Evolutionary conservation across 495 filamentous ascomycete species (phyloP).

Genomic region (Penicillium antarcticum): DNA sequence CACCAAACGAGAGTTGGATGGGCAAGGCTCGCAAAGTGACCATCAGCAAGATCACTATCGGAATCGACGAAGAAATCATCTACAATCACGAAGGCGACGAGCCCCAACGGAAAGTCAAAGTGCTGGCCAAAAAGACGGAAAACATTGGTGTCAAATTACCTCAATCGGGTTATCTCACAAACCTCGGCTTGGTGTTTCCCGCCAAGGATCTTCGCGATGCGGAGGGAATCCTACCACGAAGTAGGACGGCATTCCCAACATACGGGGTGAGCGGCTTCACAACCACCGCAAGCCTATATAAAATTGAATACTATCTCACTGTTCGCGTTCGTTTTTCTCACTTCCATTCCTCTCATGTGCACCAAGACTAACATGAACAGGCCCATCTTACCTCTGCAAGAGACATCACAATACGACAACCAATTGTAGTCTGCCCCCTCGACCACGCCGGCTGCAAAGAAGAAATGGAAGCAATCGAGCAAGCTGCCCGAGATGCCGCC

Average conservation of each 20-base stretch:
- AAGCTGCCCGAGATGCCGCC: constrained; percentile 87
- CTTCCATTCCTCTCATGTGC: background rate
- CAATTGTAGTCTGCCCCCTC: constrained; percentile 92
- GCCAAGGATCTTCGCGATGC: constrained; percentile 83
- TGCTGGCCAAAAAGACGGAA: constrained; percentile 79
- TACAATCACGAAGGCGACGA: constrained; percentile 99
- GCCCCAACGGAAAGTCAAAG: constrained; percentile 85
- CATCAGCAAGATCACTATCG: constrained; percentile 88
- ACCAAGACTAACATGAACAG: constrained; percentile 41
- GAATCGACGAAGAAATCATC: constrained; percentile 94
- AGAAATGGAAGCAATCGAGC: constrained; percentile 96
- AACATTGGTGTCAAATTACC: constrained; percentile 77
- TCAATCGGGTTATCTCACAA: constrained; percentile 84
- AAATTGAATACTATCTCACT: constrained; percentile 94
- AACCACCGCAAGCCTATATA: constrained; percentile 90
- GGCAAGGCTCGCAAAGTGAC: constrained; percentile 87
- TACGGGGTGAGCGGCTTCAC: constrained; percentile 89
- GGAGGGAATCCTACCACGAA: constrained; percentile 83
- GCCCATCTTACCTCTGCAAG: constrained; percentile 85
- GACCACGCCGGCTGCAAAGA: constrained; percentile 95
- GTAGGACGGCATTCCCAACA: constrained; percentile 82
- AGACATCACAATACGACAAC: constrained; percentile 88
- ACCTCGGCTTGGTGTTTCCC: constrained; percentile 86
- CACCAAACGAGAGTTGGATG: constrained; percentile 89
- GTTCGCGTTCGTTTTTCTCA: constrained; percentile 68